Conservation (phyloP, 2,329 filamentous ascomycete genomes). For the Sporothrix protearum region DNA sequence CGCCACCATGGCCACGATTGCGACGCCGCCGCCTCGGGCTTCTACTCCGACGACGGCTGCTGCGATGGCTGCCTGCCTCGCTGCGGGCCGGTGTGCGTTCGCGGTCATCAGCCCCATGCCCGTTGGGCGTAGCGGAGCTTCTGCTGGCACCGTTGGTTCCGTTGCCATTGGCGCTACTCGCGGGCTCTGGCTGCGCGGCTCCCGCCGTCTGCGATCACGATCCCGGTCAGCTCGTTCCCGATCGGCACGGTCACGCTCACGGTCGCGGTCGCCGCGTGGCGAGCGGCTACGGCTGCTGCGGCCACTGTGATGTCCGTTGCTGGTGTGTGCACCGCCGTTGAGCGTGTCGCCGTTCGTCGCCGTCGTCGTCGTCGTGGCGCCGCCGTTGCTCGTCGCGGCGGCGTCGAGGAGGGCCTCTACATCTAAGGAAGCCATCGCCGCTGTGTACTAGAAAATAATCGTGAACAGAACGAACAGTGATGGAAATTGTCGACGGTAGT, state of each 20-base stretch:
- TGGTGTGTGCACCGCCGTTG: conserved; percentile 34
- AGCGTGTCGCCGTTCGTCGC: conserved; percentile 34
- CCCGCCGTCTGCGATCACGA: conserved; percentile 43
- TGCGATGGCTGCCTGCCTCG: conserved; percentile 75
- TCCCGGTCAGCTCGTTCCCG: conserved; percentile 28
- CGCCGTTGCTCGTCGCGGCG: conserved; percentile 54
- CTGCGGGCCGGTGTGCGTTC: conserved; percentile 64
- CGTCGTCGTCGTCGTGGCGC: conserved; percentile 34
- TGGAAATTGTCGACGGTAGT: background rate
- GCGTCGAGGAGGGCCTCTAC: conserved; percentile 90
- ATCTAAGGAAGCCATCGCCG: conserved; percentile 64
- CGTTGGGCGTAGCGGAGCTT: background rate
- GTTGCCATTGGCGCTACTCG: conserved; percentile 13
- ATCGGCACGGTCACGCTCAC: conserved; percentile 37
- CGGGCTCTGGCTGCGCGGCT: conserved; percentile 56
- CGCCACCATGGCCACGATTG: conserved; percentile 5
- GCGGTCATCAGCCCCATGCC: conserved; percentile 3
- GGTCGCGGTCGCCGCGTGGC: conserved; percentile 48
- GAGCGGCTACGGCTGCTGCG: conserved; percentile 22
- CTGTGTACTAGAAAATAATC: conserved; percentile 15
- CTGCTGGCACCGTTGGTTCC: background rate
- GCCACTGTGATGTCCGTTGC: conserved; percentile 27
- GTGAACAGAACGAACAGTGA: background rate
- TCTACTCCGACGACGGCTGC: conserved; percentile 74
- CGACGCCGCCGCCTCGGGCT: conserved; percentile 23